Conservation (phyloP, 768 basidiomycete species). For the Botryobasidium botryosum region DNA sequence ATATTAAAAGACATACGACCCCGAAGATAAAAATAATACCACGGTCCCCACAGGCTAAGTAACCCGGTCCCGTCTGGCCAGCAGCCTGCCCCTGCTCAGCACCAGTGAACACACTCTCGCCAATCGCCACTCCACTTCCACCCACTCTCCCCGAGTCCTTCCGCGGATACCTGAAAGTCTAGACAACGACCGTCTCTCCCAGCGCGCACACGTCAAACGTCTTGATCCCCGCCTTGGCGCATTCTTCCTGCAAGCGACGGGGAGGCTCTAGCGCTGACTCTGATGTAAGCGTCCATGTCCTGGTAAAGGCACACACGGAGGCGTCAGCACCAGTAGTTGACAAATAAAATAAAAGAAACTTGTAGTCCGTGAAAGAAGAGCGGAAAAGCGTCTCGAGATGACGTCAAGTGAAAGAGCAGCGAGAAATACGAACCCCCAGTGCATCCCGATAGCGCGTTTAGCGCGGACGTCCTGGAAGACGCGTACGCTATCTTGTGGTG, state of each 20-base stretch:
- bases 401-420: neutral
- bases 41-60: no score
- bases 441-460: conserved; percentile 46
- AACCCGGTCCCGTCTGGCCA: no score
- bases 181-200: conserved; percentile 19
- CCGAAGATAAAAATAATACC: no score
- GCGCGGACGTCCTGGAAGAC: conserved; percentile 48
- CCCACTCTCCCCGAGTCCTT: no score
- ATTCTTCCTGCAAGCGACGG: conserved; percentile 18
- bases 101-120: no score
- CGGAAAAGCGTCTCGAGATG: neutral
- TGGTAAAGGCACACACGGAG: neutral
- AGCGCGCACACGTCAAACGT: conserved; percentile 21
- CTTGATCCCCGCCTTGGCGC: conserved; percentile 18
- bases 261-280: conserved; percentile 24
- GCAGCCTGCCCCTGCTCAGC: no score
- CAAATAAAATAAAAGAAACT: neutral
- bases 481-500: conserved; percentile 49
- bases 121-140: no score
- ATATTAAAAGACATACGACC: no score
- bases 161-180: no score
- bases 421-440: conserved; percentile 37
- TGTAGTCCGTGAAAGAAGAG: neutral
- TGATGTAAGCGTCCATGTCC: conserved; percentile 13
- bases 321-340: neutral